phyloP scores from a whole-genome alignment of 1,284 basidiomycete genomes.

The Volvariella surrecta region DNA sequence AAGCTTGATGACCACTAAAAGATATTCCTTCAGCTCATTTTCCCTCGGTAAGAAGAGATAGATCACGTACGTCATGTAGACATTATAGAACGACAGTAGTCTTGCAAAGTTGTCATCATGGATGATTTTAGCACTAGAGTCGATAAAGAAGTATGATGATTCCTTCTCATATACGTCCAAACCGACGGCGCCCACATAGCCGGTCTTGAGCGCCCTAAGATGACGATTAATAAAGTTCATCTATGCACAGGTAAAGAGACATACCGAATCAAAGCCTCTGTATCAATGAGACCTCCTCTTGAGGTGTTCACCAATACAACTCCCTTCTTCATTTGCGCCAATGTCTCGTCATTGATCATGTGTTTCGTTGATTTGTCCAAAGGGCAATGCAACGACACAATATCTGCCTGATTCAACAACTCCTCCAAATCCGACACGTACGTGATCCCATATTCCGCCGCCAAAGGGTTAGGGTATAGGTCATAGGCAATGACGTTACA shows the following conservation, averaged over 20 bases:
- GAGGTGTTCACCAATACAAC: conserved; percentile 31
- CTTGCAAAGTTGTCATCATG: conserved; percentile 31
- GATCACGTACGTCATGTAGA: conserved; percentile 28
- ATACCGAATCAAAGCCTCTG: conserved; percentile 28
- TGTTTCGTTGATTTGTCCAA: conserved; percentile 25
- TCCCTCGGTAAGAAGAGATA: neutral
- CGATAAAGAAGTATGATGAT: conserved; percentile 29
- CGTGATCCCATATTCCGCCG: conserved; percentile 23
- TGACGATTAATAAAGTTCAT: neutral
- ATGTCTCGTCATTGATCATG: conserved; percentile 27
- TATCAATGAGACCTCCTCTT: conserved; percentile 29
- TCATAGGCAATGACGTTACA: conserved; percentile 29
- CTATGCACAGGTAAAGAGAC: conserved; percentile 3
- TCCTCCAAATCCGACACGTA: conserved; percentile 26
- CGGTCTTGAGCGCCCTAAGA: conserved; percentile 24
- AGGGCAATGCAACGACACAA: conserved; percentile 30
- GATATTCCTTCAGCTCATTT: neutral
- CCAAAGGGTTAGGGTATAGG: conserved; percentile 22
- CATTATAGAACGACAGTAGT: conserved; percentile 32
- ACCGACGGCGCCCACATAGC: conserved; percentile 27
- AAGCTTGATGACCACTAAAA: conserved; percentile 29
- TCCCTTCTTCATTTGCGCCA: conserved; percentile 26
- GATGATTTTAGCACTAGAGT: conserved; percentile 30
- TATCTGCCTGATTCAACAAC: conserved; percentile 24
- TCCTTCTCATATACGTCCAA: conserved; percentile 31